These are phyloP conservation scores for Rhododendron simsii DNA, from an alignment of 148 eudicot genomes.

Conservation along the genomic window DNA sequence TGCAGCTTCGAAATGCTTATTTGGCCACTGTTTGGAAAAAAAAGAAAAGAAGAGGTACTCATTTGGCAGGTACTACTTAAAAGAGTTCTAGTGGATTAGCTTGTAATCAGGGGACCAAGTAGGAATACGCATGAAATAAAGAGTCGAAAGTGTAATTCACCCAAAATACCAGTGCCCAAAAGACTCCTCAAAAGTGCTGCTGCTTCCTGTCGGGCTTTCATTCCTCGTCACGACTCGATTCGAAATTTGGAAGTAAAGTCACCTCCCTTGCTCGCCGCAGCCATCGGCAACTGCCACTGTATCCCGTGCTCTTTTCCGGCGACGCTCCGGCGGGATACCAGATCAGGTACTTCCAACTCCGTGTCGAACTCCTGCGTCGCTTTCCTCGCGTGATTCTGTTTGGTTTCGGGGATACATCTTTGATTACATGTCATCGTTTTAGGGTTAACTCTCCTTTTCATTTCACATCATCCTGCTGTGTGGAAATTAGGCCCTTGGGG, in stretches of 20 bases:
- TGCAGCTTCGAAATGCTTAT: no score
- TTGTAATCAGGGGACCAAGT: neutral
- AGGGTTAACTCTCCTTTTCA: neutral
- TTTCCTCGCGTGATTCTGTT: neutral
- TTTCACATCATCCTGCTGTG: neutral
- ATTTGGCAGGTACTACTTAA: no score
- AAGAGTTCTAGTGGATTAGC: no score
- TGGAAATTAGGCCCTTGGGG: neutral
- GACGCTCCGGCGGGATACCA: neutral
- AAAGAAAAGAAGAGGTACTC: no score
- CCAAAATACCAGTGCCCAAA: neutral
- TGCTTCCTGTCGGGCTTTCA: neutral
- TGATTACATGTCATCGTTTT: neutral
- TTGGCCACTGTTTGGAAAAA: no score
- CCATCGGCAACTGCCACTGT: neutral
- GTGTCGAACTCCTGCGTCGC: neutral
- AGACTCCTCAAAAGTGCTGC: neutral
- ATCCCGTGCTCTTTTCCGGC: neutral
- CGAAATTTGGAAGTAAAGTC: neutral
- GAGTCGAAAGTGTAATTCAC: neutral
- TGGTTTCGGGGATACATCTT: neutral
- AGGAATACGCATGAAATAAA: neutral
- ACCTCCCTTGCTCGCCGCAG: neutral
- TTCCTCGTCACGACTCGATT: neutral
- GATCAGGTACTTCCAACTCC: slow-evolving; percentile 10